Percentiles rank a stretch among this genome's conserved stretches.
Conservation (phyloP, 345 rosid genomes). For the Boechera divaricarpa region DNA sequence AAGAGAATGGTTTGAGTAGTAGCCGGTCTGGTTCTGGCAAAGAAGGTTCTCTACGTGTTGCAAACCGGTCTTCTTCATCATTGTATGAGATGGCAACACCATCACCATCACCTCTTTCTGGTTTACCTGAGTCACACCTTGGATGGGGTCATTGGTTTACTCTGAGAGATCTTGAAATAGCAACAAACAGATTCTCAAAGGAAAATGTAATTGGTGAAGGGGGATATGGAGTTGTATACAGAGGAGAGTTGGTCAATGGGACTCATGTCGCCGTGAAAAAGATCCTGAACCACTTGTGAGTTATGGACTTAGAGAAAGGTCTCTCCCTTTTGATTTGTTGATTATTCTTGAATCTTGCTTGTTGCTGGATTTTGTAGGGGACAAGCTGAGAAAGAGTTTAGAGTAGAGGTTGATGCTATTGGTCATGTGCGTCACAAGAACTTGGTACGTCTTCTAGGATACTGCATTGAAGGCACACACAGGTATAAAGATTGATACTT, state of each 20-base stretch:
- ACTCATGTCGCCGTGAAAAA: constrained; percentile 90
- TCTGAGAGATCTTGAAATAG: constrained; percentile 78
- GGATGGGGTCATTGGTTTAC: constrained; percentile 99
- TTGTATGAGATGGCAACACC: constrained; percentile 63
- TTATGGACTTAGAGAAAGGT: constrained; percentile 10
- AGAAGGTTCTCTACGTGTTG: constrained; percentile 63
- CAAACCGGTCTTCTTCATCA: constrained; percentile 70
- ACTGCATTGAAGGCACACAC: constrained; percentile 94
- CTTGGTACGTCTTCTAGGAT: constrained; percentile 91
- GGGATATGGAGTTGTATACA: constrained; percentile 92
- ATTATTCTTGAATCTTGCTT: constrained; percentile 14
- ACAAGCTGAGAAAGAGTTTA: constrained; percentile 94
- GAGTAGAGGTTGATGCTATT: constrained; percentile 94
- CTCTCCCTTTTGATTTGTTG: constrained; percentile 16
- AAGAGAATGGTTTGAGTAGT: constrained; percentile 61
- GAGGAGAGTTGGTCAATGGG: constrained; percentile 73
- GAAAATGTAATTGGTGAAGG: constrained; percentile 56
- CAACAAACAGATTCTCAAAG: constrained; percentile 77
- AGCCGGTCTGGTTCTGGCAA: constrained; percentile 83
- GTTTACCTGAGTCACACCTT: constrained; percentile 86
- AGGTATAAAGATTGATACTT: constrained; percentile 52
- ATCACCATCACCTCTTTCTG: constrained; percentile 86
- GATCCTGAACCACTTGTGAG: constrained; percentile 87
- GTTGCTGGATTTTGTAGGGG: constrained; percentile 57
- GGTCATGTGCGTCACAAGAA: constrained; percentile 96